Evolutionary conservation across 345 rosid genomes (phyloP).

Genomic region (Pugionium dolabratum): DNA sequence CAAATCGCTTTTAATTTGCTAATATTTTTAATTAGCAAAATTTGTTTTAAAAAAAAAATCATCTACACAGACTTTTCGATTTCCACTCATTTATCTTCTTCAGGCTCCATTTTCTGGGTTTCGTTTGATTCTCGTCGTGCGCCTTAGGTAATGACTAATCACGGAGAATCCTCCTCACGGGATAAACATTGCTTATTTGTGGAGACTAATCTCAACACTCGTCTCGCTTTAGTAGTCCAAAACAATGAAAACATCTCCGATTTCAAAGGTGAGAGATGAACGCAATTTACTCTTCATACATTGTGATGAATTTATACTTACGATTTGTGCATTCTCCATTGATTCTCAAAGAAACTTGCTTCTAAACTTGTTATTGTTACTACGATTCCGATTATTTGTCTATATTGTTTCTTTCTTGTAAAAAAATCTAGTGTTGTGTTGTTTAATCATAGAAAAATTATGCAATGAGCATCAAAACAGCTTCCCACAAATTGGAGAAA

Average conservation of each 20-base stretch:
- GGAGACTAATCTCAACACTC: constrained; percentile 64
- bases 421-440: not conserved
- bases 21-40: too few relatives aligned
- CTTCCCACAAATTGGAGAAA: constrained; percentile 8
- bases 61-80: too few relatives aligned
- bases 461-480: not conserved
- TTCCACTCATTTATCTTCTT: too few relatives aligned
- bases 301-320: too few relatives aligned
- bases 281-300: too few relatives aligned
- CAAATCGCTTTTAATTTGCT: too few relatives aligned
- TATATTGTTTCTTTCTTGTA: too few relatives aligned
- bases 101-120: too few relatives aligned
- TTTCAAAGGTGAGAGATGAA: constrained; percentile 34
- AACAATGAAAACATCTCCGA: constrained; percentile 57
- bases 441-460: constrained; percentile 8
- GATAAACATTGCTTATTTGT: constrained; percentile 43
- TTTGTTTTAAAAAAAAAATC: too few relatives aligned
- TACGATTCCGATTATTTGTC: not conserved
- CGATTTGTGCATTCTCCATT: not conserved
- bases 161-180: not conserved
- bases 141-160: constrained; percentile 3
- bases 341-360: not conserved
- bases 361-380: not conserved
- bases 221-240: constrained; percentile 50
- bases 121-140: too few relatives aligned